Evolutionary conservation across 139 green algal species (phyloP).

Genomic region (Volvox africanus): DNA sequence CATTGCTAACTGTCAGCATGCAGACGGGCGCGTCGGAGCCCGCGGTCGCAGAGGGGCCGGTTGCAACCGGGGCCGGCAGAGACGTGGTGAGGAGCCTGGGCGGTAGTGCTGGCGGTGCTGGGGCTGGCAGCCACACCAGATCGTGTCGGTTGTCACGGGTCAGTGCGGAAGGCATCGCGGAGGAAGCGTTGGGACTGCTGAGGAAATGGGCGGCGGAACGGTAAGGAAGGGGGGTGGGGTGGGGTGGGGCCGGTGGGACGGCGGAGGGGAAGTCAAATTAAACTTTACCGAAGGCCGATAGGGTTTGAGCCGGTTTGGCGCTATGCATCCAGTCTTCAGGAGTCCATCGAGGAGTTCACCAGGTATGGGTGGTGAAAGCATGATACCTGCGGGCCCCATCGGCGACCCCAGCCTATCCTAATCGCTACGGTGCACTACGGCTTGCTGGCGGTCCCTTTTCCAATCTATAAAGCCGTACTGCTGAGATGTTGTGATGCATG

Average conservation of each 20-base stretch:
- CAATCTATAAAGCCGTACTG: no score
- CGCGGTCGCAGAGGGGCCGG: neutral
- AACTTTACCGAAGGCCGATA: no score
- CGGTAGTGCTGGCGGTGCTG: neutral
- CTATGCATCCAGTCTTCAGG: no score
- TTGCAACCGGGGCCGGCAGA: neutral
- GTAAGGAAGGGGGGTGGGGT: no score
- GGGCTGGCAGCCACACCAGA: neutral
- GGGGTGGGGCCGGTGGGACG: neutral
- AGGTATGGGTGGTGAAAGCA: no score
- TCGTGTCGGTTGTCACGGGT: constrained; percentile 36
- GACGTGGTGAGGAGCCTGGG: neutral
- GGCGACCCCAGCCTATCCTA: no score
- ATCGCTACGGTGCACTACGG: no score
- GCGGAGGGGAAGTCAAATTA: neutral
- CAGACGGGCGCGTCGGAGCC: neutral
- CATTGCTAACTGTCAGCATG: constrained; percentile 60
- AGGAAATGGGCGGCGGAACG: constrained; percentile 57
- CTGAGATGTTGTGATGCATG: no score
- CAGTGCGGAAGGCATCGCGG: constrained; percentile 60
- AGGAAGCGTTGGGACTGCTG: constrained; percentile 74
- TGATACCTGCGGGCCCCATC: no score
- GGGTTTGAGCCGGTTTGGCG: no score
- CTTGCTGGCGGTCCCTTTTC: no score
- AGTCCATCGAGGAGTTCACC: no score